Base-by-base conservation (phyloP, 202 grass and related monocot genomes). In the Carex sylvatica region DNA sequence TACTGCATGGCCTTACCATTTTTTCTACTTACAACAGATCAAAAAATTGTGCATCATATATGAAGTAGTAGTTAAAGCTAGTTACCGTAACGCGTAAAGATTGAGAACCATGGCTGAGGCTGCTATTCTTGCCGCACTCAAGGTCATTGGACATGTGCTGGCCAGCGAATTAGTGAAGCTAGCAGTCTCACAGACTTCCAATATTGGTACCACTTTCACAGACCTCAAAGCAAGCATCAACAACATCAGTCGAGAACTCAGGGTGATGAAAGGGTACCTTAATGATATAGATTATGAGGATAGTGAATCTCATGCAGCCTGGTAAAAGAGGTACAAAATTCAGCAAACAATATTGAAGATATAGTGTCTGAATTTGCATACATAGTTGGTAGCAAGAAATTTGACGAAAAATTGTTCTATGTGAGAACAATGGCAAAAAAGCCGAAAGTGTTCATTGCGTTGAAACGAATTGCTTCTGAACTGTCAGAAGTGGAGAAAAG, bases 341-440 rank as follows among this genome's bases (percentile, higher is more conserved):
- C 87, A 0, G 81, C 91, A 9, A 79, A 84, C 31, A 51, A 0
- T 42, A 83, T 87, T 55, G 80, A 94, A 11, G 89, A 91, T 83
- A 70, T 79, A 8, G 28, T 86, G 30, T 89, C 89, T 33, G 90
- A 84, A 54, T 91, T 78, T 53, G 38, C 65, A 20, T 0, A 22
- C 60, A 47, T 84, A 68, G 72, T 83, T 35, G 47, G 14, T 62
- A 74, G 49, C 4, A 60, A 78, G n/a, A 60, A 80, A 62, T 42
- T 36, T 10, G 30, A 4, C 1, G 62, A 71, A 13, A 58, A 61
- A 19, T 20, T 11, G 54, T 51, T 53, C 52, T 78, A 52, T 80
- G 80, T 63, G 56, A 38, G 66, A 18, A 42, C 18, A 83, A 79
- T 61, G 70, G 5, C 15, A 65, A 82, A 60, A 52, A 35, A 72